phyloP scores from a whole-genome alignment of 2,329 filamentous ascomycete species.

The Parafenestella ontariensis region DNA sequence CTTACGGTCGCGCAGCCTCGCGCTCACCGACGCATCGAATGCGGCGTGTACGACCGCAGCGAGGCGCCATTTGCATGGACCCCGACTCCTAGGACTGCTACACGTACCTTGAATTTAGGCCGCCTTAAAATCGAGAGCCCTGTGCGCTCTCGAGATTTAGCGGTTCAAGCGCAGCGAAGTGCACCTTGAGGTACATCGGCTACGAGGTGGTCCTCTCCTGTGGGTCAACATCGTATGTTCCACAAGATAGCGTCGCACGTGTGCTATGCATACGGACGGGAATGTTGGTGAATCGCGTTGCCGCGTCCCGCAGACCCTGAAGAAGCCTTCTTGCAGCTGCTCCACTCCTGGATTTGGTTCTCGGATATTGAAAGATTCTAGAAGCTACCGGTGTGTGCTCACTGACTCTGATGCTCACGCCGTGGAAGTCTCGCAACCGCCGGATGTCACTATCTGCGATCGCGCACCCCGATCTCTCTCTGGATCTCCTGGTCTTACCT shows the following conservation, averaged over 20 bases:
- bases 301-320: slow-evolving; percentile 2
- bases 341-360: slow-evolving; percentile 1
- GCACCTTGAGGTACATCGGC: background rate
- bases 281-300: background rate
- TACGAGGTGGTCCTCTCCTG: background rate
- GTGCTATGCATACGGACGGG: slow-evolving; percentile 4
- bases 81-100: background rate
- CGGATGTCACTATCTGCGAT: background rate
- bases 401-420: background rate
- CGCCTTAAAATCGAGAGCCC: background rate
- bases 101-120: background rate
- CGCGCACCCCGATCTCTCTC: slow-evolving; percentile 2
- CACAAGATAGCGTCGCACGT: slow-evolving; percentile 7
- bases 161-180: background rate
- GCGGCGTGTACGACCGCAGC: background rate
- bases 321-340: background rate
- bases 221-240: background rate
- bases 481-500: background rate
- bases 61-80: background rate
- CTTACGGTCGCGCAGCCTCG: background rate
- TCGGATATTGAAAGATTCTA: background rate
- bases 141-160: background rate
- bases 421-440: background rate
- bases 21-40: slow-evolving; percentile 3
- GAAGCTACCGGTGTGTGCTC: background rate